Evolutionary conservation across 352 stramenopile genomes (phyloP), one percentile per base, ranked within the genome.

Genomic region (Pythium scleroteichum): DNA sequence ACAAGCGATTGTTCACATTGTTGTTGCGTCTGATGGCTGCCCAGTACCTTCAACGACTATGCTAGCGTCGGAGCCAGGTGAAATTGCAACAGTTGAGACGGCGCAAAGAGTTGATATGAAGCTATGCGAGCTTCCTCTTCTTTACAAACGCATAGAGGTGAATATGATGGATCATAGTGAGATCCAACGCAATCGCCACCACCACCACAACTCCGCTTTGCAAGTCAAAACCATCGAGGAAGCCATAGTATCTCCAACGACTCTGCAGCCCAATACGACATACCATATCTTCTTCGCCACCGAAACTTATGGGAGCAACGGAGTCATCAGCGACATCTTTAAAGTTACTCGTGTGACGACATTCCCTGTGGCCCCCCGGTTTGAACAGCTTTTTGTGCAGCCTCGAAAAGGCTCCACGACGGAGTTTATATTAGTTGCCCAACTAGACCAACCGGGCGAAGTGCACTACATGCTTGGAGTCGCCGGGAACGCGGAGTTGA

Each of bases 391-490:
- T 2, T 41, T 49, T 6, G 47, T 91, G 12, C 48, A 71, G 5
- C 85, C 83, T 1, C 82, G 85, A 5, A 76, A 74, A 17, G 85
- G 81, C 26, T 92, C 85, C 2, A 94, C 85, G 48, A 94, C 83
- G 0, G 85, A 94, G 47, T 49, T 92, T 7, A 7, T 89, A 17
- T 60, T 94, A 9, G 54, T 68, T 7, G 80, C 88, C 41, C 68
- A 74, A 26, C 66, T 94, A 19, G 73, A 83, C 29, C 66, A 71
- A 23, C 78, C 79, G 0, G 79, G 85, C 13, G 76, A 92, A 70
- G 73, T 92, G 4, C 85, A 94, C 56, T 94, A 79, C 62, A 82
- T 94, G 69, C 53, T 82, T 0, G 82, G 81, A 4, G 53, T 75
- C 20, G 76, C 71, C 1, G 74, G 64, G 3, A 90, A 94, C 44